Evolutionary conservation across 176 grass and related monocot genomes (phyloP).

Genomic region (Tillandsia fasciculata): DNA sequence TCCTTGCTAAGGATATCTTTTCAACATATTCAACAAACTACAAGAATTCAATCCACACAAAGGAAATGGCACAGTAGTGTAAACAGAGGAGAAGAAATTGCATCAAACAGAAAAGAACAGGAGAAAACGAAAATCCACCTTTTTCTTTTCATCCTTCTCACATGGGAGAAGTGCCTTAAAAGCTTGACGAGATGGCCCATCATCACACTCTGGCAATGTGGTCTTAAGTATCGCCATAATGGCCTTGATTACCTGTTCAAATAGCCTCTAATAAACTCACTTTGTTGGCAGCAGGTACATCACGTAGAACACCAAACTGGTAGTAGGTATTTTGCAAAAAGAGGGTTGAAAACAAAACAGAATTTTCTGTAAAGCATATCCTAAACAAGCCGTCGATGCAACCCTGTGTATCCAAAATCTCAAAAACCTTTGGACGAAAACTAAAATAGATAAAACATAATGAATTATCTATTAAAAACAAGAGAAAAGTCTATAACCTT

Average conservation of each 20-base stretch:
- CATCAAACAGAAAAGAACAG: neutral
- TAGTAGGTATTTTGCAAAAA: neutral
- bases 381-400: neutral
- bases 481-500: conserved; percentile 40
- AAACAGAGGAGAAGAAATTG: neutral
- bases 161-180: conserved; percentile 77
- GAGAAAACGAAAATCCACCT: conserved; percentile 29
- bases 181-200: conserved; percentile 67
- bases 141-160: conserved; percentile 91
- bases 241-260: conserved; percentile 62
- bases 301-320: neutral
- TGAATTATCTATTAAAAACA: neutral
- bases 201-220: conserved; percentile 62
- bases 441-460: neutral
- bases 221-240: conserved; percentile 80
- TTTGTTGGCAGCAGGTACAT: neutral
- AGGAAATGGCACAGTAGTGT: neutral
- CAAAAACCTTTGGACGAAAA: neutral
- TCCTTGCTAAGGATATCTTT: conserved; percentile 76
- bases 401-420: neutral
- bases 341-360: neutral
- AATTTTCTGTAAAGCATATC: neutral
- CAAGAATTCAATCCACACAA: neutral
- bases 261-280: neutral
- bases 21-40: conserved; percentile 81